A percentile compares a stretch with the other conserved stretches of the same genome.
phyloP scores from a whole-genome alignment of 148 eudicot species.

The Camellia lanceoleosa region DNA sequence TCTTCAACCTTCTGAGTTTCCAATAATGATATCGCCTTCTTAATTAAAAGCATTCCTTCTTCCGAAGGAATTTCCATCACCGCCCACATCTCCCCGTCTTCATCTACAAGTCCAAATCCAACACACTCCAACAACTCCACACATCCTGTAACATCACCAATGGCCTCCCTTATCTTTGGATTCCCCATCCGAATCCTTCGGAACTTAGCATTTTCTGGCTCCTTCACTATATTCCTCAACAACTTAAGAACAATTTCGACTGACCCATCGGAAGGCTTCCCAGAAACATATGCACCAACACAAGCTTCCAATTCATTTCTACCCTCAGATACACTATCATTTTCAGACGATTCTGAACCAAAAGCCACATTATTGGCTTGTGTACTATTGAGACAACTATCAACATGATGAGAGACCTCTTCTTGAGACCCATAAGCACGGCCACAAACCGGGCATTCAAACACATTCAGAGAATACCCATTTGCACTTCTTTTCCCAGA shows the following conservation, averaged over 20 bases:
- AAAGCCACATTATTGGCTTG: constrained; percentile 22
- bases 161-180: constrained; percentile 82
- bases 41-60: constrained; percentile 36
- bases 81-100: constrained; percentile 87
- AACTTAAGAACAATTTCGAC: constrained; percentile 65
- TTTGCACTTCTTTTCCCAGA: constrained; percentile 64
- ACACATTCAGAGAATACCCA: constrained; percentile 67
- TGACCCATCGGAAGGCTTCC: constrained; percentile 63
- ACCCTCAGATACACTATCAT: constrained; percentile 17
- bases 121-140: constrained; percentile 74
- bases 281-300: constrained; percentile 69
- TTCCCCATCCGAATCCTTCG: constrained; percentile 82
- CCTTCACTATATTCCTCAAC: constrained; percentile 65
- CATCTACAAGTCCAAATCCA: constrained; percentile 85
- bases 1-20: constrained; percentile 38
- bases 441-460: constrained; percentile 91
- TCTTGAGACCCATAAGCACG: constrained; percentile 65
- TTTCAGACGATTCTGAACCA: constrained; percentile 19
- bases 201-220: constrained; percentile 80
- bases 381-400: constrained; percentile 48
- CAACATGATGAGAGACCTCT: constrained; percentile 78
- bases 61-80: constrained; percentile 69
- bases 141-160: constrained; percentile 70
- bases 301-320: constrained; percentile 44
- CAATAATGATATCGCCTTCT: constrained; percentile 44